Percentiles rank a stretch among this genome's conserved stretches.
Conservation (phyloP, 352 stramenopile species). For the Pythium folliculosum region DNA sequence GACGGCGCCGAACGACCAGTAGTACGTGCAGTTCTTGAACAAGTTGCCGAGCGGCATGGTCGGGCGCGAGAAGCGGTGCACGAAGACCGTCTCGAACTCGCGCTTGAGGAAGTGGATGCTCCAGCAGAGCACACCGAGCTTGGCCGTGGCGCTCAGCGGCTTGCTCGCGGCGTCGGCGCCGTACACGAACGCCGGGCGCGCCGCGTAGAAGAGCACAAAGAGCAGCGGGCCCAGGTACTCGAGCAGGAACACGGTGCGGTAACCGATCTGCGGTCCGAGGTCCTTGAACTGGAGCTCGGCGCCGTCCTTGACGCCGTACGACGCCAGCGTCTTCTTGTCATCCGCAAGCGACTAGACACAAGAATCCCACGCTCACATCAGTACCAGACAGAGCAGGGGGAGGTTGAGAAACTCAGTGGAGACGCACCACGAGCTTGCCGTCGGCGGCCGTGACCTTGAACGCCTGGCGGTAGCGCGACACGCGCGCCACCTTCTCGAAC, state of each 20-base stretch:
- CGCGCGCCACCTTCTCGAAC: slow-evolving; percentile 49
- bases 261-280: slow-evolving; percentile 86
- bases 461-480: slow-evolving; percentile 62
- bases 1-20: slow-evolving; percentile 83
- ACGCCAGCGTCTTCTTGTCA: slow-evolving; percentile 54
- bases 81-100: slow-evolving; percentile 87
- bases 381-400: no score
- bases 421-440: slow-evolving; percentile 36
- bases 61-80: slow-evolving; percentile 85
- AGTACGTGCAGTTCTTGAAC: slow-evolving; percentile 92
- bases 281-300: slow-evolving; percentile 75
- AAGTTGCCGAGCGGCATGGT: slow-evolving; percentile 90
- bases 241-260: slow-evolving; percentile 85
- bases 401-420: neutral
- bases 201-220: slow-evolving; percentile 81
- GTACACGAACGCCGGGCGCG: slow-evolving; percentile 74
- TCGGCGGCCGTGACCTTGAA: slow-evolving; percentile 53
- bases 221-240: slow-evolving; percentile 87
- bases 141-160: slow-evolving; percentile 46
- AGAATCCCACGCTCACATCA: neutral
- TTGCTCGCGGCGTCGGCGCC: slow-evolving; percentile 41
- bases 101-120: slow-evolving; percentile 87
- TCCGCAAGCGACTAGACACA: slow-evolving; percentile 46
- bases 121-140: slow-evolving; percentile 66
- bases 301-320: slow-evolving; percentile 56